These are phyloP conservation scores for Nannizziopsis arthrosporioides DNA, from an alignment of 2,329 filamentous ascomycete genomes.

Conservation along the genomic window DNA sequence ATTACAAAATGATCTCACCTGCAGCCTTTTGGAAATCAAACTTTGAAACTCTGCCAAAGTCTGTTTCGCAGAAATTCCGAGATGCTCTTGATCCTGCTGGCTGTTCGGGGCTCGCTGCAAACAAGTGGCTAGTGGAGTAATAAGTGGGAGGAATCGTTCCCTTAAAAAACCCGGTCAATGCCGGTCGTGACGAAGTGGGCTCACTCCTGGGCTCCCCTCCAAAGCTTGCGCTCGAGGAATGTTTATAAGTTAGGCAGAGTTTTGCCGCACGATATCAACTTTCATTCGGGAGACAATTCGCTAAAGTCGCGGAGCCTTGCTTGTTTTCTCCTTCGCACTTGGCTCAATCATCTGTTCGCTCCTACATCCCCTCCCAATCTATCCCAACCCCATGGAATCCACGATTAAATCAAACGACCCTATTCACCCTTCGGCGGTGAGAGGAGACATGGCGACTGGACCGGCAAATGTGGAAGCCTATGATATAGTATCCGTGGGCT, in stretches of 20 bases:
- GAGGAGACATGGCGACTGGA: slow-evolving; percentile 2
- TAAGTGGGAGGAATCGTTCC: no score
- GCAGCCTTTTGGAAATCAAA: not conserved
- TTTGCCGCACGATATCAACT: no score
- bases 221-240: no score
- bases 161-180: not conserved
- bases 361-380: not conserved
- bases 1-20: not conserved
- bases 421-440: not conserved
- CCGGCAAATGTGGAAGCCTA: slow-evolving; percentile 25
- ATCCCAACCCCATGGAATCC: slow-evolving; percentile 4
- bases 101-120: no score
- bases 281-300: no score
- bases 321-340: not conserved
- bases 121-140: no score
- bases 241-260: no score
- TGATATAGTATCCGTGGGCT: slow-evolving; percentile 82
- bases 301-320: not conserved
- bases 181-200: slow-evolving; percentile 6
- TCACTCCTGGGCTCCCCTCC: not conserved
- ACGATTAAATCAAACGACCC: not conserved
- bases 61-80: not conserved
- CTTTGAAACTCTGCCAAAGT: not conserved
- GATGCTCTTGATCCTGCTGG: not conserved
- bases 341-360: not conserved